A percentile compares a stretch with the other conserved stretches of the same genome.
Conservation (phyloP, 192 early-diverging fungal genomes). For the Entomortierella beljakovae region DNA sequence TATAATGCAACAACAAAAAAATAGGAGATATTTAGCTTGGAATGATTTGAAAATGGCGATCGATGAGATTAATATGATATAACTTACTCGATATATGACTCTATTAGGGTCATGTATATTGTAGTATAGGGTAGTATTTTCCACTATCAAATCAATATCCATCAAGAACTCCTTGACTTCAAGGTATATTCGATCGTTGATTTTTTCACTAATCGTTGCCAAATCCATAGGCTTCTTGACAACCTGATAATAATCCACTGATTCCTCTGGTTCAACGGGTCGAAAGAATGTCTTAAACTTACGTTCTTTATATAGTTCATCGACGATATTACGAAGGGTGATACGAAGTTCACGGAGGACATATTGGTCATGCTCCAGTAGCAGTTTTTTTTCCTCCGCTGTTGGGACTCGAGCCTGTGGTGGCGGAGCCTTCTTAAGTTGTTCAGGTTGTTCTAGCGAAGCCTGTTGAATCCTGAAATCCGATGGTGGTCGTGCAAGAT, state of each 20-base stretch:
- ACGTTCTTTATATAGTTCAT: constrained; percentile 63
- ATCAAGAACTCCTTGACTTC: constrained; percentile 48
- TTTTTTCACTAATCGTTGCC: constrained; percentile 56
- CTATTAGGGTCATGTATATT: constrained; percentile 39
- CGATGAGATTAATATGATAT: neutral
- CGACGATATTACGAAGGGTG: constrained; percentile 64
- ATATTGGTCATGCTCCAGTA: constrained; percentile 64
- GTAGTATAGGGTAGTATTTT: constrained; percentile 35
- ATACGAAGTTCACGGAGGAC: constrained; percentile 66
- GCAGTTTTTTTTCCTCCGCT: constrained; percentile 54
- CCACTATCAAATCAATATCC: constrained; percentile 42
- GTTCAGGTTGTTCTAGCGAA: constrained; percentile 12
- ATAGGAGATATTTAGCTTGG: neutral
- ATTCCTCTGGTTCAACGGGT: constrained; percentile 60
- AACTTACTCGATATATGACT: constrained; percentile 28
- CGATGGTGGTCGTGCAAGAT: constrained; percentile 49
- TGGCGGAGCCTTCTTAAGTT: constrained; percentile 60
- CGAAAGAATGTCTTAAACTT: constrained; percentile 57
- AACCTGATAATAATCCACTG: constrained; percentile 59
- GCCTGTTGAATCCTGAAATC: constrained; percentile 29
- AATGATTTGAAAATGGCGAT: no score
- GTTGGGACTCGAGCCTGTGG: constrained; percentile 65
- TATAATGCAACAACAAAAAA: neutral
- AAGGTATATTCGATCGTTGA: constrained; percentile 48
- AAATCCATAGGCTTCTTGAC: constrained; percentile 67